Conservation (phyloP, 257 asterid species). For the Ehretia macrophylla region DNA sequence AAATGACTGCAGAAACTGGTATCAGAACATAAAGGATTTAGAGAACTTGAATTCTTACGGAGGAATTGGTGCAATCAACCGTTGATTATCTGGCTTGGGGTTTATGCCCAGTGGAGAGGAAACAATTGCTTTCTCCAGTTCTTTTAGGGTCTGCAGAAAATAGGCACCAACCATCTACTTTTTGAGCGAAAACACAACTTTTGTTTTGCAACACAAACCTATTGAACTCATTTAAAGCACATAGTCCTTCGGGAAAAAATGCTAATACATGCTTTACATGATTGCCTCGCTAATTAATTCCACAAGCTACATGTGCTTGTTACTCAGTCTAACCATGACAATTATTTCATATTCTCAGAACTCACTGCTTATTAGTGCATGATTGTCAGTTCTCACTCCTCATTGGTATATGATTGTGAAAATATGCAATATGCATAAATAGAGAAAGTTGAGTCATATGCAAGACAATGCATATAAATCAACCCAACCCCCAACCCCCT, state of each 20-base stretch:
- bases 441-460: too few species aligned
- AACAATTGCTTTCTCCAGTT: slow-evolving; percentile 82
- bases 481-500: too few species aligned
- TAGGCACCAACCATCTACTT: slow-evolving; percentile 5
- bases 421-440: too few species aligned
- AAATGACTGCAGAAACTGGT: neutral
- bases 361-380: too few species aligned
- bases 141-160: slow-evolving; percentile 70
- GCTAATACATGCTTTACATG: neutral
- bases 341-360: too few species aligned
- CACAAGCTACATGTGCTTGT: neutral
- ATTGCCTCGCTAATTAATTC: too few species aligned
- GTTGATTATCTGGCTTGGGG: slow-evolving; percentile 70
- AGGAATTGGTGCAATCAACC: slow-evolving; percentile 75
- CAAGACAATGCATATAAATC: too few species aligned
- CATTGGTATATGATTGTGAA: too few species aligned
- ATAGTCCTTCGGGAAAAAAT: neutral
- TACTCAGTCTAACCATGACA: neutral
- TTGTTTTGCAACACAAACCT: neutral
- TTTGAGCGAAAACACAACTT: slow-evolving; percentile 1
- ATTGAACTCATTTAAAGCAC: neutral
- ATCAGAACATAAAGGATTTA: neutral
- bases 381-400: too few species aligned
- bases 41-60: slow-evolving; percentile 54
- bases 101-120: slow-evolving; percentile 88